A percentile compares a stretch with the other conserved stretches of the same genome.
Evolutionary conservation across 1,284 basidiomycete species (phyloP).

Genomic region (Leccinum pseudoinsigne): DNA sequence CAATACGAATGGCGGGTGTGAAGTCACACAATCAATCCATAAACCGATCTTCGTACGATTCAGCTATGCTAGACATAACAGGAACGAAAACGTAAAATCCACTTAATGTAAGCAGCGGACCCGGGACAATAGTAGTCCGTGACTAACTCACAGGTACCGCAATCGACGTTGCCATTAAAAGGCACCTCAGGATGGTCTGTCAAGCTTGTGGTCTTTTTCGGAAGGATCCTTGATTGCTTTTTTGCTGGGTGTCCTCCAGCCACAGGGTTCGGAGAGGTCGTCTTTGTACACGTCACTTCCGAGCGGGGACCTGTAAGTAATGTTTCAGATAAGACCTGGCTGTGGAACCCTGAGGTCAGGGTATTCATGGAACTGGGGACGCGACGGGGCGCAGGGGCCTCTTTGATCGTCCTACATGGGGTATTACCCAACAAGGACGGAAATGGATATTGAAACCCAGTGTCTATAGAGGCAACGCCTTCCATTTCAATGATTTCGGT

Average conservation of each 20-base stretch:
- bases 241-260: neutral
- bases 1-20: neutral
- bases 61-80: neutral
- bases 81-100: neutral
- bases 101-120: neutral
- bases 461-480: too few relatives aligned
- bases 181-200: neutral
- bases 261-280: neutral
- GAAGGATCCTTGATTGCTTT: neutral
- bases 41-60: neutral
- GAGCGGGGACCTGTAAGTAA: neutral
- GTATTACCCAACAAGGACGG: too few relatives aligned
- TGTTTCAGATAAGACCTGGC: neutral
- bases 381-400: too few relatives aligned
- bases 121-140: neutral
- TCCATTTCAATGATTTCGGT: too few relatives aligned
- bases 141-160: neutral
- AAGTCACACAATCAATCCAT: neutral
- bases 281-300: neutral
- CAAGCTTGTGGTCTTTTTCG: neutral
- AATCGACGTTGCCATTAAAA: neutral
- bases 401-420: neutral
- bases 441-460: too few relatives aligned
- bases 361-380: too few relatives aligned
- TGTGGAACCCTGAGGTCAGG: neutral